Percentiles rank a stretch among this genome's conserved stretches.
Conservation (phyloP, 73 alveolate species). For the Blepharisma stoltei region DNA sequence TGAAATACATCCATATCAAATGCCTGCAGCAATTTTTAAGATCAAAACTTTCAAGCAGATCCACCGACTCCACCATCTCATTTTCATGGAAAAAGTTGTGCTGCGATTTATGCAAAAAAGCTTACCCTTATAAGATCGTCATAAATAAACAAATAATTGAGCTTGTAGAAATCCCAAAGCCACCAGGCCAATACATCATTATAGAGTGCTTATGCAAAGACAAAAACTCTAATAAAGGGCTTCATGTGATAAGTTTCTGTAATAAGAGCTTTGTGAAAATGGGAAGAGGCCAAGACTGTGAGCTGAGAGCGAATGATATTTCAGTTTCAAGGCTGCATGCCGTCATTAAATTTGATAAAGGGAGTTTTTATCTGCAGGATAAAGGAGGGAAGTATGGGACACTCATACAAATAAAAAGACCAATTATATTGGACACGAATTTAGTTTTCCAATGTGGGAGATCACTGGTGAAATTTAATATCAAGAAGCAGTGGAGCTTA, state of each 20-base stretch:
- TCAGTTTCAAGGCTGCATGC: constrained; percentile 84
- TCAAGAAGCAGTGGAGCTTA: constrained; percentile 30
- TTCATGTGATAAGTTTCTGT: background rate
- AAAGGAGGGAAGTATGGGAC: constrained; percentile 84
- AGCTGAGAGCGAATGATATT: constrained; percentile 73
- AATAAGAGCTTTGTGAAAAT: constrained; percentile 30
- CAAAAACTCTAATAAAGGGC: constrained; percentile 25
- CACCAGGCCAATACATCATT: constrained; percentile 27
- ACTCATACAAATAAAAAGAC: constrained; percentile 66
- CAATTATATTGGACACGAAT: constrained; percentile 2
- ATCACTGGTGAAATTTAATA: constrained; percentile 41
- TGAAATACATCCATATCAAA: constrained; percentile 73
- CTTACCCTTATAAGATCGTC: constrained; percentile 63
- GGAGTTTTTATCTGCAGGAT: constrained; percentile 72
- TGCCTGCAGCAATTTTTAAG: constrained; percentile 82
- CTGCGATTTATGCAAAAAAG: constrained; percentile 87
- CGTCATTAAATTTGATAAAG: constrained; percentile 43
- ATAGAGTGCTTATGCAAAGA: constrained; percentile 27
- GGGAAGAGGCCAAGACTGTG: constrained; percentile 87
- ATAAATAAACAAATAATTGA: background rate
- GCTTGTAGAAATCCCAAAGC: constrained; percentile 30
- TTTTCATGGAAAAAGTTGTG: constrained; percentile 76
- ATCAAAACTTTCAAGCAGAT: constrained; percentile 60
- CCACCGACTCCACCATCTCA: constrained; percentile 33
- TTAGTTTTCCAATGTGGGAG: constrained; percentile 45